Percentiles rank a stretch among this genome's conserved stretches.
Evolutionary conservation across 257 asterid species (phyloP).

Genomic region (Lavandula angustifolia): DNA sequence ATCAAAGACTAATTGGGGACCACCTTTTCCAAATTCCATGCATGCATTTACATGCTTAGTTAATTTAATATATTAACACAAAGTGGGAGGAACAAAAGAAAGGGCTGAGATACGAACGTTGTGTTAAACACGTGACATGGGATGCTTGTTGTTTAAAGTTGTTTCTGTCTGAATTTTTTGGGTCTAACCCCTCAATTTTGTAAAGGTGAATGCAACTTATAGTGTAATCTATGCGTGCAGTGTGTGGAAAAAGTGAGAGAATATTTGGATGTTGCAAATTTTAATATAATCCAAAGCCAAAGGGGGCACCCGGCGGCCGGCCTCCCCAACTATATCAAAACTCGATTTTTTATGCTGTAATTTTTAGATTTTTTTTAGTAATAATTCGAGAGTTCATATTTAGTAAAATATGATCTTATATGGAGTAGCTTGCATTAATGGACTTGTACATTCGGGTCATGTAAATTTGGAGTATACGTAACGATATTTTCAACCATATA

Average conservation of each 20-base stretch:
- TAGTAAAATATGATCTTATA: too few species aligned
- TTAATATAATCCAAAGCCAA: not conserved
- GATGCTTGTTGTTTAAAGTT: slow-evolving; percentile 44
- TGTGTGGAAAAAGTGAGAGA: slow-evolving; percentile 18
- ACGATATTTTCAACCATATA: too few species aligned
- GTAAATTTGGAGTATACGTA: too few species aligned
- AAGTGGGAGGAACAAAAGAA: slow-evolving; percentile 12
- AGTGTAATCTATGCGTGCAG: slow-evolving; percentile 22
- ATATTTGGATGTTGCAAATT: slow-evolving; percentile 29
- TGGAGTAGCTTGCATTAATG: too few species aligned
- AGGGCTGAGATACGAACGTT: not conserved
- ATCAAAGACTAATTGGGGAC: not conserved
- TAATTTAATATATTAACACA: slow-evolving; percentile 12
- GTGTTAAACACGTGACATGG: slow-evolving; percentile 40
- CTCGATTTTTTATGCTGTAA: too few species aligned
- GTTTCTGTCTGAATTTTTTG: slow-evolving; percentile 22
- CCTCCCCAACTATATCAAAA: too few species aligned
- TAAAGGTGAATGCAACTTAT: slow-evolving; percentile 28
- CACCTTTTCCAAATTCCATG: not conserved
- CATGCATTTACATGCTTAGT: slow-evolving; percentile 16
- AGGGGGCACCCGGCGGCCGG: too few species aligned
- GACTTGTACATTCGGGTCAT: too few species aligned
- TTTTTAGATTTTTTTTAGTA: too few species aligned
- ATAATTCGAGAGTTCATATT: too few species aligned
- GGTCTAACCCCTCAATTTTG: slow-evolving; percentile 26